Evolutionary conservation across 176 grass and related monocot genomes (phyloP).

Genomic region (Aegilops umbellulata): DNA sequence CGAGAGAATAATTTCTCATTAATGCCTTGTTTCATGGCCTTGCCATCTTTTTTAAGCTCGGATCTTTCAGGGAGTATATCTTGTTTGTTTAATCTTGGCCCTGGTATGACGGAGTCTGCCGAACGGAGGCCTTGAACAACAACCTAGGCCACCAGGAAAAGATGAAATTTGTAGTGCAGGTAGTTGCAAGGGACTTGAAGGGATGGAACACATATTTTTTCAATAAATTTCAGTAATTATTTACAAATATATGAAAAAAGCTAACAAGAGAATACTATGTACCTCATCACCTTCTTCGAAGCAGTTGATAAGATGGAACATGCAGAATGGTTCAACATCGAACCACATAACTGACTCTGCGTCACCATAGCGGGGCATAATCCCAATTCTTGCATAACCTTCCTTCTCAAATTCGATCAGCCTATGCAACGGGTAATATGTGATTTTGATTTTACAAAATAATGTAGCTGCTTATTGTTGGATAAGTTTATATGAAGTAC

Average conservation of each 20-base stretch:
- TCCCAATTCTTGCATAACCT: slow-evolving; percentile 53
- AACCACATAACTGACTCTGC: slow-evolving; percentile 60
- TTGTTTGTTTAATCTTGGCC: slow-evolving; percentile 19
- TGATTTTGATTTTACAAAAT: neutral
- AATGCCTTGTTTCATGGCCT: slow-evolving; percentile 2
- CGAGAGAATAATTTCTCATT: slow-evolving; percentile 7
- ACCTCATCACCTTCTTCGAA: slow-evolving; percentile 59
- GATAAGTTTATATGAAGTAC: slow-evolving; percentile 7
- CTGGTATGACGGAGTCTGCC: slow-evolving; percentile 49
- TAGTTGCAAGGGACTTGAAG: neutral
- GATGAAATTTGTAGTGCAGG: neutral
- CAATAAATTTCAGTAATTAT: neutral
- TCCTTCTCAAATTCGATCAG: slow-evolving; percentile 60
- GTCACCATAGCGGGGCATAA: slow-evolving; percentile 56
- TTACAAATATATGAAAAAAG: neutral
- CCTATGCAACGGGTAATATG: neutral
- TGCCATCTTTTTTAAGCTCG: neutral
- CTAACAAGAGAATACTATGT: neutral
- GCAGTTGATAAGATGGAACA: slow-evolving; percentile 55
- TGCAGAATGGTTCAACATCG: slow-evolving; percentile 50
- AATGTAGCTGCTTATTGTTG: neutral
- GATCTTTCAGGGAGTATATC: neutral
- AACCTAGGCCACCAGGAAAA: slow-evolving; percentile 23
- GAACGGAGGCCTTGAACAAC: slow-evolving; percentile 40
- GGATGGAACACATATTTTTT: neutral